Base-by-base conservation (phyloP, 495 filamentous ascomycete genomes). In the Parathielavia appendiculata region DNA sequence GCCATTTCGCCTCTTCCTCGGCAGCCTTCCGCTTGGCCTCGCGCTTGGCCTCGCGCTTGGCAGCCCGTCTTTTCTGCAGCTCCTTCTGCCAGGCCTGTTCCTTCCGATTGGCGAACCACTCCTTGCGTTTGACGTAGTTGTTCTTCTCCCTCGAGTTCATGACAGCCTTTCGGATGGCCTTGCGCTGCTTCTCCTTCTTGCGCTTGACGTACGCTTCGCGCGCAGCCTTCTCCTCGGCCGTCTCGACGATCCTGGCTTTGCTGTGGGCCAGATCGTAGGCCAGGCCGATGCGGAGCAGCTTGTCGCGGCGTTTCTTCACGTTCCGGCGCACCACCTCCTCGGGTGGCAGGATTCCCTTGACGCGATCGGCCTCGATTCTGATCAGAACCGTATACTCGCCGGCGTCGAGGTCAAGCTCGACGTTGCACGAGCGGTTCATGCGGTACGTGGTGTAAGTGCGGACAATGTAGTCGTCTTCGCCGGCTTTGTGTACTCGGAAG, bases 181-280 rank as follows among this genome's bases (percentile, higher is more conserved):
- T 77, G 20, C 79, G 75, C 50, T 79, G 80, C 62, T 85, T 79
- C 22, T 81, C 73, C 58, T 72, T 68, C 54, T 73, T 67, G 44
- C 65, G 69, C 48, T 71, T 68, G 50, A 73, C 69, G 22, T 66
- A 65, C 12, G 72, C 71, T 59, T 76, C 70, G 12, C 71, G 70
- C 1, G 74, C 78, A 58, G 70, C 63, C 69, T 83, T 85, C 64
- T 90, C 86, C 54, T 80, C 75, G n/a, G 85, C 75, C 6, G 83
- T 83, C 62, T 90, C 86, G 32, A 76, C 69, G 19, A 86, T 75
- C 20, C 85, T 79, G 17, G 86, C 87, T 69, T 91, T 92, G 38
- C 84, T 85, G 65, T 95, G 89, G 5, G 91, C 90, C 11, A 92
- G 71, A 65, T 96, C 92, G 57, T 95, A 95, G 5, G 86, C 84